Evolutionary conservation across 2,329 filamentous ascomycete genomes (phyloP).

Genomic region (Cercospora nicotianae): DNA sequence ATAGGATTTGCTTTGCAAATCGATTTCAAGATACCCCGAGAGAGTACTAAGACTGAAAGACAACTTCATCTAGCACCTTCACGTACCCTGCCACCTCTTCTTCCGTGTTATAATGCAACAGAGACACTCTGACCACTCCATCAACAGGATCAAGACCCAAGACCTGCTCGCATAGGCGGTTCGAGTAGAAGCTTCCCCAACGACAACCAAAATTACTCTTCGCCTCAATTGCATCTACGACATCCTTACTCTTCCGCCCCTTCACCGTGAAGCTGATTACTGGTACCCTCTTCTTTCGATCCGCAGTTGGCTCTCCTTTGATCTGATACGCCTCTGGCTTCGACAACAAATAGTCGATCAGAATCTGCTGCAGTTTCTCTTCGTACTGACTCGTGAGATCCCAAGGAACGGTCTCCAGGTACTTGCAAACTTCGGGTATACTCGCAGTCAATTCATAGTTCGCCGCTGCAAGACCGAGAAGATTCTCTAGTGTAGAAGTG

Average conservation of each 20-base stretch:
- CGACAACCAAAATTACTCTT: slow-evolving; percentile 61
- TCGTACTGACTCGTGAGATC: slow-evolving; percentile 59
- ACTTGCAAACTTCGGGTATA: slow-evolving; percentile 62
- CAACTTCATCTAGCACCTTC: slow-evolving; percentile 53
- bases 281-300: slow-evolving; percentile 56
- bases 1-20: background rate
- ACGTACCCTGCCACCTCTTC: slow-evolving; percentile 59
- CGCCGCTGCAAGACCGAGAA: slow-evolving; percentile 66
- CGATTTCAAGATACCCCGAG: background rate
- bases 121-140: slow-evolving; percentile 67
- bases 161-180: slow-evolving; percentile 61
- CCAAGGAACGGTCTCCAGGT: slow-evolving; percentile 52
- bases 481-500: slow-evolving; percentile 59
- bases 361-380: slow-evolving; percentile 56
- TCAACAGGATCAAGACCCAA: slow-evolving; percentile 57
- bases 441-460: slow-evolving; percentile 69
- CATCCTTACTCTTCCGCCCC: slow-evolving; percentile 55
- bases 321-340: slow-evolving; percentile 56
- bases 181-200: slow-evolving; percentile 69
- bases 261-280: slow-evolving; percentile 67
- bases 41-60: slow-evolving; percentile 9
- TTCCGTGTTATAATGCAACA: slow-evolving; percentile 64
- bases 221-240: slow-evolving; percentile 64
- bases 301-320: slow-evolving; percentile 56
- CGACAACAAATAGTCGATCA: slow-evolving; percentile 60